phyloP scores from a whole-genome alignment of 805 yeast genomes.

The Torulaspora franciscae region DNA sequence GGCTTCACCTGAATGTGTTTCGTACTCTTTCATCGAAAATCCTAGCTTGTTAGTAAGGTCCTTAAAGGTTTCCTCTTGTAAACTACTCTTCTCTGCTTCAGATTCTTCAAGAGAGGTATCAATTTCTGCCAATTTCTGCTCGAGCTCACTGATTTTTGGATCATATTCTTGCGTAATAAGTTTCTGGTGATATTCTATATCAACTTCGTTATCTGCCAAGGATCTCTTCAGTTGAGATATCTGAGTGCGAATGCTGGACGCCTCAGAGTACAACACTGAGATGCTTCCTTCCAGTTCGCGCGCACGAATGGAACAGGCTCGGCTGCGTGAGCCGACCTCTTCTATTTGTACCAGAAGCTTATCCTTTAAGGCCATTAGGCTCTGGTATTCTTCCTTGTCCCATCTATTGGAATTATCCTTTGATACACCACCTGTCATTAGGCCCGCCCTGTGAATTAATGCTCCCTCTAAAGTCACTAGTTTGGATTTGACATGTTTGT shows the following conservation, averaged over 20 bases:
- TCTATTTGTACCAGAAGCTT: conserved; percentile 45
- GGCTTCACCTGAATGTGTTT: conserved; percentile 56
- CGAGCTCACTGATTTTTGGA: conserved; percentile 25
- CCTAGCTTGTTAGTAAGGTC: conserved; percentile 54
- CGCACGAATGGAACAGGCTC: conserved; percentile 53
- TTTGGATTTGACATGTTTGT: conserved; percentile 50
- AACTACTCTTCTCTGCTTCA: conserved; percentile 29
- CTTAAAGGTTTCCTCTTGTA: conserved; percentile 46
- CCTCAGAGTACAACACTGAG: conserved; percentile 43
- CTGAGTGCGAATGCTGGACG: conserved; percentile 44
- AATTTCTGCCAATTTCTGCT: conserved; percentile 21
- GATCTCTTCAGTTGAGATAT: conserved; percentile 42
- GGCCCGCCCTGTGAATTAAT: conserved; percentile 74
- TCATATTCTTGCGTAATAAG: conserved; percentile 29
- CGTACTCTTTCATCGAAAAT: conserved; percentile 64
- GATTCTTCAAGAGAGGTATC: conserved; percentile 28
- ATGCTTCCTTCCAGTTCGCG: conserved; percentile 55
- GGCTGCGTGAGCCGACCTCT: conserved; percentile 38
- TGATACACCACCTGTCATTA: conserved; percentile 86
- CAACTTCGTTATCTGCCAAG: conserved; percentile 44
- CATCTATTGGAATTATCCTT: conserved; percentile 49
- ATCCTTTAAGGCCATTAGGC: conserved; percentile 46
- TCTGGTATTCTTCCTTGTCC: conserved; percentile 65
- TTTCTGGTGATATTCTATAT: conserved; percentile 46
- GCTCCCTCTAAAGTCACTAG: conserved; percentile 81